phyloP scores from a whole-genome alignment of 306 rosid genomes.

The Lathyrus tuberosus region DNA sequence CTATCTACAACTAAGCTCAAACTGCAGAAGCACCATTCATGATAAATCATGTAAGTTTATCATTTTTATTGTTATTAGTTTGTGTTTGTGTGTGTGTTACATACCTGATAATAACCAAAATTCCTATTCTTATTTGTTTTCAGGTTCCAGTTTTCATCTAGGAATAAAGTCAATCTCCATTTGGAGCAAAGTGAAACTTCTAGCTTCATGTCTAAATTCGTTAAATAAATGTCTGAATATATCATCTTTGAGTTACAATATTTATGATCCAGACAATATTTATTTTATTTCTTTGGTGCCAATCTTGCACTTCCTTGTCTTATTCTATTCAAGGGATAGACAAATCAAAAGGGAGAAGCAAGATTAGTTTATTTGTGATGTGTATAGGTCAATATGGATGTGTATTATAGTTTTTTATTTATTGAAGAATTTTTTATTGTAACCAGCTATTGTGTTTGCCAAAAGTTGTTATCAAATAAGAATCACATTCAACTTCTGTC shows the following conservation, averaged over 20 bases:
- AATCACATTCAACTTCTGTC: constrained; percentile 37
- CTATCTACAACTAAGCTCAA: constrained; percentile 47
- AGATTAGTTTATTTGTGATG: constrained; percentile 41
- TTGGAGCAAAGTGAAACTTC: constrained; percentile 46
- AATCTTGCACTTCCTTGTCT: constrained; percentile 54
- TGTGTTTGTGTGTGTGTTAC: not conserved
- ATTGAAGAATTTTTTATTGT: constrained; percentile 43
- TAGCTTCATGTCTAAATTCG: constrained; percentile 52
- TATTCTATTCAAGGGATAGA: constrained; percentile 43
- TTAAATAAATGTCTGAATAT: constrained; percentile 60
- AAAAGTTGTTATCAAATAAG: constrained; percentile 40
- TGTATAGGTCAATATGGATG: constrained; percentile 42
- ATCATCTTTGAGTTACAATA: constrained; percentile 34
- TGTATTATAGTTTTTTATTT: constrained; percentile 49
- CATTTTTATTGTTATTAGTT: not conserved
- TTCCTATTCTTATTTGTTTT: constrained; percentile 3
- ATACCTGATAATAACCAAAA: not conserved
- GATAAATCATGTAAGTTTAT: constrained; percentile 61
- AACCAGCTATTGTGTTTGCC: constrained; percentile 38
- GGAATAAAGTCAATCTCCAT: constrained; percentile 70
- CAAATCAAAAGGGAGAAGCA: constrained; percentile 43
- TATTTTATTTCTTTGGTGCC: constrained; percentile 54
- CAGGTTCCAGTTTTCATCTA: constrained; percentile 67
- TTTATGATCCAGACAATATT: constrained; percentile 41
- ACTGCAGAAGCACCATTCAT: constrained; percentile 19